Conservation (phyloP, 345 rosid genomes). For the Garcia nutans region DNA sequence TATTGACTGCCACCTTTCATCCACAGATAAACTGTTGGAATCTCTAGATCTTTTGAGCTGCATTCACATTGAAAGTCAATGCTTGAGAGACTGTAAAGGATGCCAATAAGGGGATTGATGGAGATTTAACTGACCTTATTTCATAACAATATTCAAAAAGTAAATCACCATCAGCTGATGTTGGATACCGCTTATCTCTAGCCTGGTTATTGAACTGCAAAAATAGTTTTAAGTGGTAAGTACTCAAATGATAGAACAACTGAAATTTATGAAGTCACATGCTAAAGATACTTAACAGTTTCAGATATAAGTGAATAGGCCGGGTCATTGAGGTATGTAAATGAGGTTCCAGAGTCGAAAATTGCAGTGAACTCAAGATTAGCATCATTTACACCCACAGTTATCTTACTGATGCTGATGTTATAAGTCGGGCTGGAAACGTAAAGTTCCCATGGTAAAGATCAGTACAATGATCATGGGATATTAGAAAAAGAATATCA, state of each 20-base stretch:
- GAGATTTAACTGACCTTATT: constrained; percentile 45
- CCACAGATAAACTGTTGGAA: constrained; percentile 55
- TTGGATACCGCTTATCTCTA: constrained; percentile 45
- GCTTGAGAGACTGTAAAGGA: neutral
- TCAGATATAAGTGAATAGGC: constrained; percentile 62
- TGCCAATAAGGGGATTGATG: neutral
- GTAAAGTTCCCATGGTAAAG: neutral
- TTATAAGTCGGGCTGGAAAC: constrained; percentile 78
- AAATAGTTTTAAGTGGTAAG: constrained; percentile 10
- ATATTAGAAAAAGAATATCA: neutral
- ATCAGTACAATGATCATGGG: constrained; percentile 16
- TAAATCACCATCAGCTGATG: constrained; percentile 27
- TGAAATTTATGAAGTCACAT: neutral
- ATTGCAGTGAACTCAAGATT: constrained; percentile 67
- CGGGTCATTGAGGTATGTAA: constrained; percentile 78
- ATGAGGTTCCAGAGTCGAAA: constrained; percentile 94
- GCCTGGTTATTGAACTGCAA: constrained; percentile 68
- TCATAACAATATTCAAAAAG: constrained; percentile 88
- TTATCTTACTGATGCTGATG: constrained; percentile 59
- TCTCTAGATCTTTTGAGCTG: constrained; percentile 9
- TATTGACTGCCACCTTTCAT: constrained; percentile 76
- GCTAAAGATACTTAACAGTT: constrained; percentile 58
- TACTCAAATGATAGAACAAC: constrained; percentile 1
- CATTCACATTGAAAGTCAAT: constrained; percentile 5
- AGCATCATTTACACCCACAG: constrained; percentile 50